Base-by-base conservation (phyloP, 768 basidiomycete genomes). In the Chalciporus sphaerocephalus region DNA sequence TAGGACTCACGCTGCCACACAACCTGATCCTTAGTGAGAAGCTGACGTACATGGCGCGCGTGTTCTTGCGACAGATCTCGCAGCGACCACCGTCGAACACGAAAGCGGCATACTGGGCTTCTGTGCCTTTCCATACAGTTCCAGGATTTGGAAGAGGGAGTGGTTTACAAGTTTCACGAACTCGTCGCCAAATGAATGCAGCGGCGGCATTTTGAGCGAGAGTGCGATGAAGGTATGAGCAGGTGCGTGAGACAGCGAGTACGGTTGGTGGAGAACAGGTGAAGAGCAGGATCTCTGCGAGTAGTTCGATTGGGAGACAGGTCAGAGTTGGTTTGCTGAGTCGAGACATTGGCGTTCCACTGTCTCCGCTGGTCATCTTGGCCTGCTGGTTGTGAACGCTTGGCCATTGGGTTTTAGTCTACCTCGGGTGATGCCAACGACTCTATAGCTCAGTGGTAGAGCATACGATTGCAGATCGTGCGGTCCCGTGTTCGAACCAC, bases 41-140 rank as follows among this genome's bases (percentile, higher is more conserved):
- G 11, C 80, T 81, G 2, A 44, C 43, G 51, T 72, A 80, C 57
- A 70, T 64, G 5, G 49, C 47, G 3, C 56, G 61, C 0, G 73
- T 75, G 7, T 42, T 13, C 40, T 62, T 61, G 12, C 47, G 39
- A 54, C 84, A 82, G 46, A 84, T 80, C 58, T 75, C 74, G 52
- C 86, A 88, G 2, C 48, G 15, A 0, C 83, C 82, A 0, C 61
- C 60, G 52, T 79, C 78, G 46, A 83, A 87, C 18, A 87, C 48
- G 44, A 85, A 76, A 0, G 83, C 76, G n/a, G 80, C 81, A 58
- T 80, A 85, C 0, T 75, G 67, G 0, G 78, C 56, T 54, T 88
- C 86, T 5, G 70, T 74, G 5, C 34, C 44, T 11, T 34, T 41
- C 57, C 76, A 77, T 0, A 55, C 66, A 12, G 55, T 66, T 15